These are phyloP conservation scores for Cinnamomum micranthum DNA, from an alignment of 164 flowering plant species.

Conservation along the genomic window DNA sequence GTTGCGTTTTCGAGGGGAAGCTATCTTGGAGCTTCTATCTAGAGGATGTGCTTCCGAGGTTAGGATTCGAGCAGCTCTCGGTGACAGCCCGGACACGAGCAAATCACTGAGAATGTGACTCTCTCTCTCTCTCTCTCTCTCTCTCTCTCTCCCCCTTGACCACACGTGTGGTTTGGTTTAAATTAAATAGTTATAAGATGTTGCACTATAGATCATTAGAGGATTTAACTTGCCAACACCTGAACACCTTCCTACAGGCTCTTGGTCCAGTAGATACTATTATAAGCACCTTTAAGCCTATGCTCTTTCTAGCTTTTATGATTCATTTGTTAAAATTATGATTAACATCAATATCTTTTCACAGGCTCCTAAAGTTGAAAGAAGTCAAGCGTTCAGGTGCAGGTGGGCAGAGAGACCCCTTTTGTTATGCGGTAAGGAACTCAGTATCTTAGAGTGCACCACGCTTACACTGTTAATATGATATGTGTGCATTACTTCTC, in stretches of 20 bases:
- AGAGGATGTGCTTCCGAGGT: slow-evolving; percentile 51
- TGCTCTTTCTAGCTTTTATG: not conserved
- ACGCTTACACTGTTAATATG: not conserved
- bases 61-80: slow-evolving; percentile 39
- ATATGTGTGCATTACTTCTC: not conserved
- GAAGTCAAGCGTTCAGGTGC: slow-evolving; percentile 59
- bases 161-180: too few species aligned
- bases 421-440: slow-evolving; percentile 56
- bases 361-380: slow-evolving; percentile 59
- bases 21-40: slow-evolving; percentile 52
- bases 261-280: not conserved
- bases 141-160: not conserved
- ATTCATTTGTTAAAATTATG: too few species aligned
- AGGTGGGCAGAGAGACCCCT: slow-evolving; percentile 77
- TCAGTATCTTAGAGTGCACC: not conserved
- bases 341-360: too few species aligned
- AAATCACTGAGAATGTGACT: slow-evolving; percentile 80
- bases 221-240: too few species aligned
- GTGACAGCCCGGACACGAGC: slow-evolving; percentile 66
- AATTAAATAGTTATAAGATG: too few species aligned
- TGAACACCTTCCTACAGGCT: not conserved
- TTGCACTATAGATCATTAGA: too few species aligned
- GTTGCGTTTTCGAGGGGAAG: slow-evolving; percentile 46
- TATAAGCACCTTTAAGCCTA: not conserved
- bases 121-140: slow-evolving; percentile 24